A percentile compares a stretch with the other conserved stretches of the same genome.
Evolutionary conservation across 208 protist genomes (phyloP).

Genomic region (Acanthamoeba healyi): DNA sequence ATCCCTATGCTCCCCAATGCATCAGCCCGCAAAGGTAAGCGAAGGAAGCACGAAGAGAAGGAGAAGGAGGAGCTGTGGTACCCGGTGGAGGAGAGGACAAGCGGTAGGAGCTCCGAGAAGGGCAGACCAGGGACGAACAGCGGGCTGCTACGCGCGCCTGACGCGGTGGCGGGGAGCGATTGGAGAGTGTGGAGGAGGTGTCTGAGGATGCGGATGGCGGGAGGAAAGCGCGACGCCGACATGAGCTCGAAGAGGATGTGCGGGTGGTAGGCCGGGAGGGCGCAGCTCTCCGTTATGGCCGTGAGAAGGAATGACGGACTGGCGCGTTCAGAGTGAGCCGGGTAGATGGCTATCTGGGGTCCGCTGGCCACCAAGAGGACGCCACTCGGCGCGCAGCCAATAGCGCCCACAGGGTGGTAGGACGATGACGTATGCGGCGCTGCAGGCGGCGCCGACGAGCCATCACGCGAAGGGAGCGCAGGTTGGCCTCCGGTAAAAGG

Average conservation of each 20-base stretch:
- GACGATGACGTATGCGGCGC: background rate
- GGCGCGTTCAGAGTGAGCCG: background rate
- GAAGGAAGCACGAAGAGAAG: background rate
- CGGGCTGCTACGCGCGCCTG: background rate
- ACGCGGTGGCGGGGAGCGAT: background rate
- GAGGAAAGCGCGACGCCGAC: background rate
- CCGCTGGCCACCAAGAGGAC: slow-evolving; percentile 29
- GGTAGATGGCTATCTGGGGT: slow-evolving; percentile 5
- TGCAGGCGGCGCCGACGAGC: background rate
- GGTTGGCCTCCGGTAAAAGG: background rate
- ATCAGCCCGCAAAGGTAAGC: no score
- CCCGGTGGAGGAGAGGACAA: background rate
- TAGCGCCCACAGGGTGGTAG: background rate
- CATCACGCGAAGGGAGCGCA: no score
- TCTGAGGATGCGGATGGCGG: slow-evolving; percentile 13
- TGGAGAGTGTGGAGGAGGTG: slow-evolving; percentile 45
- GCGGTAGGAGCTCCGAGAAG: background rate
- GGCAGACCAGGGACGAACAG: slow-evolving; percentile 2
- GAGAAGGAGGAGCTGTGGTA: background rate
- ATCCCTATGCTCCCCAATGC: background rate
- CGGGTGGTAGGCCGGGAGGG: slow-evolving; percentile 69
- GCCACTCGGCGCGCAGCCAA: background rate
- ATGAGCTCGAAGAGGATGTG: slow-evolving; percentile 66
- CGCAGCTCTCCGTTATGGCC: background rate
- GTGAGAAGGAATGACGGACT: background rate